Evolutionary conservation across 805 yeast species (phyloP).

Genomic region (Ogataea angusta): DNA sequence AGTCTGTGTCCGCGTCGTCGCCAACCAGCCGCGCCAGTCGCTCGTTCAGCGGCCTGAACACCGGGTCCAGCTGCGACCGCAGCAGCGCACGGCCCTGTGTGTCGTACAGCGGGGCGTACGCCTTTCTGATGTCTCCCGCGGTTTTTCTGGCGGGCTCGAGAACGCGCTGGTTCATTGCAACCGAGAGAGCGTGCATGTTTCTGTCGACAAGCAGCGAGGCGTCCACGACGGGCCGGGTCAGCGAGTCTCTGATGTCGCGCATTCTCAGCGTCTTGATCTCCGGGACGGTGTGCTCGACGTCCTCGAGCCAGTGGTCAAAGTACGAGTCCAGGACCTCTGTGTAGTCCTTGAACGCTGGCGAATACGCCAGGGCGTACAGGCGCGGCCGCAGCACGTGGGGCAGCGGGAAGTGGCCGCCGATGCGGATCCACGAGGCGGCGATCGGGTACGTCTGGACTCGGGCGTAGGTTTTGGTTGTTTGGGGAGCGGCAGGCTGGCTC

Average conservation of each 20-base stretch:
- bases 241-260: constrained; percentile 44
- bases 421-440: constrained; percentile 34
- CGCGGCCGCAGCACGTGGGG: constrained; percentile 27
- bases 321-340: constrained; percentile 41
- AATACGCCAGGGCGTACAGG: constrained; percentile 25
- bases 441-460: constrained; percentile 50
- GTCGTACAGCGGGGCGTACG: constrained; percentile 49
- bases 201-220: constrained; percentile 36
- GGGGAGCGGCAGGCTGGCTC: constrained; percentile 13
- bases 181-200: constrained; percentile 31
- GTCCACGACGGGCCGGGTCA: constrained; percentile 51
- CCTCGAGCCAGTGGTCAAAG: constrained; percentile 52
- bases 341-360: constrained; percentile 20
- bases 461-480: constrained; percentile 33
- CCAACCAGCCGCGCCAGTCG: constrained; percentile 43
- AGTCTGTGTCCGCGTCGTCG: constrained; percentile 7
- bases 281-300: constrained; percentile 61
- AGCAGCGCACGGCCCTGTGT: constrained; percentile 60
- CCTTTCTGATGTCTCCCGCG: constrained; percentile 45
- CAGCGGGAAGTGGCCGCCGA: constrained; percentile 24
- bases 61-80: constrained; percentile 60
- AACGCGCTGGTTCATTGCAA: constrained; percentile 32
- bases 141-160: constrained; percentile 49
- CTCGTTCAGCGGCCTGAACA: constrained; percentile 59
- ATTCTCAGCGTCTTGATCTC: constrained; percentile 52